These are phyloP conservation scores for Macrolepiota dolichaula DNA, from an alignment of 768 basidiomycete genomes.

Conservation along the genomic window DNA sequence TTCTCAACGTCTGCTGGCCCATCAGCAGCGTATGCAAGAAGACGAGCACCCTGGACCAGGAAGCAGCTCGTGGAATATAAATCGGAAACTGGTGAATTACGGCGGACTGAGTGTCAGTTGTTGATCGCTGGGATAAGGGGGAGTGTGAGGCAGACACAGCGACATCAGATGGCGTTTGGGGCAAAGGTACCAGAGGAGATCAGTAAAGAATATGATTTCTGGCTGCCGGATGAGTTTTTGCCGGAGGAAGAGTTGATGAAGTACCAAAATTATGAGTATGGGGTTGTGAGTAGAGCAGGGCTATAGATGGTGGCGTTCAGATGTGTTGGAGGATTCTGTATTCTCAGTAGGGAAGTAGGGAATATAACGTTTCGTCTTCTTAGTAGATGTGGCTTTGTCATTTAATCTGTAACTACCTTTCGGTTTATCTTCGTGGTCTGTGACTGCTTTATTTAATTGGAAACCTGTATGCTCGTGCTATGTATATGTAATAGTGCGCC, in stretches of 20 bases:
- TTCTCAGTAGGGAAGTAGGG: neutral
- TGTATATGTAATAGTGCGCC: neutral
- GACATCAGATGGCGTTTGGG: conserved; percentile 10
- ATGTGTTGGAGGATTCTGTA: neutral
- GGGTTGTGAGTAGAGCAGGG: neutral
- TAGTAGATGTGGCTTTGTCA: neutral
- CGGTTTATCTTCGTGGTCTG: neutral
- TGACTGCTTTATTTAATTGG: neutral
- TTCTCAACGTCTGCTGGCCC: neutral
- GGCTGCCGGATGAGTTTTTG: conserved; percentile 8
- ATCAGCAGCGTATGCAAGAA: conserved; percentile 17
- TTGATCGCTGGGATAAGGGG: conserved; percentile 8
- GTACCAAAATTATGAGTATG: conserved; percentile 4
- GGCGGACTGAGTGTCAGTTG: neutral
- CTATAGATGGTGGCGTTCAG: neutral
- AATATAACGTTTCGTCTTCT: neutral
- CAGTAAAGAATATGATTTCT: conserved; percentile 8
- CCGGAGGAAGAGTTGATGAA: conserved; percentile 12
- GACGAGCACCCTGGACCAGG: conserved; percentile 17
- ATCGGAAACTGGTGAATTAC: conserved; percentile 8
- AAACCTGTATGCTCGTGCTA: neutral
- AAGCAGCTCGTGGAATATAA: neutral
- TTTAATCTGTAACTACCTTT: neutral
- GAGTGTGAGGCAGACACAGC: conserved; percentile 4
- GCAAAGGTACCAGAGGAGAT: conserved; percentile 9